Evolutionary conservation across 2,329 filamentous ascomycete species (phyloP), one percentile per base, ranked within the genome.

Genomic region (Metarhizium guizhouense): DNA sequence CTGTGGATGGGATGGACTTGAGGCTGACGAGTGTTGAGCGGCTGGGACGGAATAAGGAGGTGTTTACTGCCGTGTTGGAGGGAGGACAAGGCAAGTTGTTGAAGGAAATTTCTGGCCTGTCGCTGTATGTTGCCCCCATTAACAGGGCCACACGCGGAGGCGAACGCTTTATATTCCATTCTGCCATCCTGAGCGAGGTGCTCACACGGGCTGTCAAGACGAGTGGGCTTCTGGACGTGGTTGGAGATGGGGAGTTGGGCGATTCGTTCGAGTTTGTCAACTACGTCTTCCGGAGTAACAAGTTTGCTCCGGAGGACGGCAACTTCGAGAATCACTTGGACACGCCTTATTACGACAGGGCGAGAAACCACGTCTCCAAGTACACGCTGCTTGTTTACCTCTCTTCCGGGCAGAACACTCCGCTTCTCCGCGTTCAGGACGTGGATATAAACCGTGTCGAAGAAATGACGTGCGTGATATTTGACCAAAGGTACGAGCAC

Each of bases 381-480:
- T 53, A 53, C 29, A 53, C 36, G 6, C 40, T 53, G 51, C 38
- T 53, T n/a, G 11, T 53, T 0, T 53, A 53, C 3, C 40, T 53
- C 6, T 45, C 34, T 10, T 6, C 51, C 11, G 51, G 51, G 8
- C 38, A 30, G 14, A 45, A 34, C 18, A 30, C 42, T 3, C 40
- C 51, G 25, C 29, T 43, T n/a, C 40, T 53, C n/a, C 51, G 51
- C 18, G 51, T 53, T 3, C 11, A 34, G 13, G 20, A 47, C 29
- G 40, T 45, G 16, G 29, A 53, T 6, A n/a, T 53, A 4, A 16
- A 47, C 45, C 14, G 16, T 16, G 45, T 53, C 10, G 40, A 43
- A 30, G 51, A 53, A n/a, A 45, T 53, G 51, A 47, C 51, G 11
- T 53, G 51, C 25, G 51, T 47, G 8, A 53, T 53, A 32, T 53